Percentiles rank a stretch among this genome's conserved stretches.
phyloP scores from a whole-genome alignment of 495 filamentous ascomycete species.

The Annulohypoxylon moriforme region DNA sequence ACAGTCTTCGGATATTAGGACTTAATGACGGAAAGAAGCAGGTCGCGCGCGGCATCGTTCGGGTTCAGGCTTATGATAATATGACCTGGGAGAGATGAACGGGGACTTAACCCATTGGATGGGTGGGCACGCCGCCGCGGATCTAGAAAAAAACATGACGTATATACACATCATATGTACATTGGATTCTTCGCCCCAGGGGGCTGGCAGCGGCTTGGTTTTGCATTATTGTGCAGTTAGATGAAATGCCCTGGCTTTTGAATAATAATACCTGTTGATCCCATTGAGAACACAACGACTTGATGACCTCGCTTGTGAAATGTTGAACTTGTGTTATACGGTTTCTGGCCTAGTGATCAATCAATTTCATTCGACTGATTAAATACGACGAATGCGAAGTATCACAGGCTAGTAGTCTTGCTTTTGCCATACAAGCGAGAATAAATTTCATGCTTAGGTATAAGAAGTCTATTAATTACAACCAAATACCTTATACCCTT shows the following conservation, averaged over 20 bases:
- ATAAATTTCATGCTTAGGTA: background rate
- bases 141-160: slow-evolving; percentile 20
- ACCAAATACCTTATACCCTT: background rate
- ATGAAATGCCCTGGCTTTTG: slow-evolving; percentile 40
- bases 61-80: slow-evolving; percentile 13
- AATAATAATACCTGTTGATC: slow-evolving; percentile 49
- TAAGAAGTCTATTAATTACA: background rate
- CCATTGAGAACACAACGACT: slow-evolving; percentile 29
- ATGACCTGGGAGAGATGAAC: slow-evolving; percentile 7
- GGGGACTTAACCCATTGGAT: slow-evolving; percentile 27
- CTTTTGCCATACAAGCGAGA: background rate
- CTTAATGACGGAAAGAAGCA: slow-evolving; percentile 28
- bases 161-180: slow-evolving; percentile 19
- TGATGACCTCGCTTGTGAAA: background rate
- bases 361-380: background rate
- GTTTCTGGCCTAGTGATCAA: background rate
- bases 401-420: background rate
- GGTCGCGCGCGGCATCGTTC: slow-evolving; percentile 11
- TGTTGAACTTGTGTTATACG: background rate
- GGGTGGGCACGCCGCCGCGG: slow-evolving; percentile 18
- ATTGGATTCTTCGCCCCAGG: slow-evolving; percentile 41
- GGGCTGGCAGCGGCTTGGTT: slow-evolving; percentile 30
- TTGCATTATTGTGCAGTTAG: slow-evolving; percentile 44
- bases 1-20: slow-evolving; percentile 9
- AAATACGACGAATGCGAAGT: background rate